phyloP scores from a whole-genome alignment of 2,329 filamentous ascomycete genomes.

The Incumbomyces delicatus region DNA sequence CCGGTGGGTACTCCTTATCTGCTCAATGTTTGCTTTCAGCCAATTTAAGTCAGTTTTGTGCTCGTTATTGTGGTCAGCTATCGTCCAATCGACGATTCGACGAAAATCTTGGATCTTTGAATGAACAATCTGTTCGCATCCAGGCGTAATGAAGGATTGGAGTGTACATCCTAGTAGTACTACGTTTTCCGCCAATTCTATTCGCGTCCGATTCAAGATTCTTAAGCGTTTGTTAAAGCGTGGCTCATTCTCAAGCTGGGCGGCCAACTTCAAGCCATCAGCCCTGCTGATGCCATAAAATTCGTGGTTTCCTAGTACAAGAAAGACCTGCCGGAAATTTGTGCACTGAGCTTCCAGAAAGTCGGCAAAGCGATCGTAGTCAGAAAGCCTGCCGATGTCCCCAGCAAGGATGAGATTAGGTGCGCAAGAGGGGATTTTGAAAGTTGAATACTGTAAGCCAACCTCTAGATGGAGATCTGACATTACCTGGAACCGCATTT shows the following conservation, averaged over 20 bases:
- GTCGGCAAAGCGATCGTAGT: slow-evolving; percentile 18
- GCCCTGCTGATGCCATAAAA: slow-evolving; percentile 24
- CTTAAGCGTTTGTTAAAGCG: slow-evolving; percentile 22
- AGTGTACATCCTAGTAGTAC: slow-evolving; percentile 50
- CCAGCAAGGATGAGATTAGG: slow-evolving; percentile 23
- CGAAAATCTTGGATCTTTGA: slow-evolving; percentile 45
- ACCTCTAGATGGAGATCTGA: slow-evolving; percentile 25
- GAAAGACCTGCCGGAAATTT: slow-evolving; percentile 22
- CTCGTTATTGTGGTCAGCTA: slow-evolving; percentile 39
- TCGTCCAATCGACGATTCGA: slow-evolving; percentile 44
- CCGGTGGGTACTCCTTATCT: slow-evolving; percentile 9
- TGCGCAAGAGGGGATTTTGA: slow-evolving; percentile 17
- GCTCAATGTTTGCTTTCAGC: slow-evolving; percentile 34
- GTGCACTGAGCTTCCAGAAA: slow-evolving; percentile 22
- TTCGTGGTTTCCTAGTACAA: slow-evolving; percentile 30
- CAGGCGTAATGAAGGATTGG: slow-evolving; percentile 42
- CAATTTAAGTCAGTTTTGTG: slow-evolving; percentile 43
- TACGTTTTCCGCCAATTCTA: slow-evolving; percentile 28
- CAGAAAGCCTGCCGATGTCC: slow-evolving; percentile 26
- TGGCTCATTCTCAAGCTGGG: slow-evolving; percentile 23
- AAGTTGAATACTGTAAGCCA: slow-evolving; percentile 18
- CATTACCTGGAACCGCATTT: slow-evolving; percentile 19
- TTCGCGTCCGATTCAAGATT: slow-evolving; percentile 22
- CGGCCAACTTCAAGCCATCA: slow-evolving; percentile 20
- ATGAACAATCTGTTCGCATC: slow-evolving; percentile 31